Evolutionary conservation across 2,329 filamentous ascomycete species (phyloP).

Genomic region (Pseudodiploospora longispora): DNA sequence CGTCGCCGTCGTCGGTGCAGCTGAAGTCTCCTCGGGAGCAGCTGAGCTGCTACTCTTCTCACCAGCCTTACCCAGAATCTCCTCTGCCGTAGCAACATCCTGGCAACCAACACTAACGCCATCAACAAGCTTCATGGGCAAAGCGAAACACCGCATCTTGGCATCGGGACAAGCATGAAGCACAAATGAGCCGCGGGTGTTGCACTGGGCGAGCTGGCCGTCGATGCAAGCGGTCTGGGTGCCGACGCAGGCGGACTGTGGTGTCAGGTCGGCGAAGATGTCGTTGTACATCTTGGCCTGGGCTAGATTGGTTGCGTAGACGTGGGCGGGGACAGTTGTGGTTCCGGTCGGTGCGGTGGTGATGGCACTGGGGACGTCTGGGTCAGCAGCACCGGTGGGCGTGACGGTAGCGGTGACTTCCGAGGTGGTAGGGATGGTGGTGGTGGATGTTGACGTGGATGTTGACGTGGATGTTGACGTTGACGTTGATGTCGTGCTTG

Average conservation of each 20-base stretch:
- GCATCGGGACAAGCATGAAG: constrained; percentile 27
- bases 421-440: constrained; percentile 4
- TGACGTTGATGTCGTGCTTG: not conserved
- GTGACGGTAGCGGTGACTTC: constrained; percentile 14
- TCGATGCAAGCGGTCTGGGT: constrained; percentile 46
- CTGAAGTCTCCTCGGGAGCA: constrained; percentile 5
- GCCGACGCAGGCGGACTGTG: constrained; percentile 36
- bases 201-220: constrained; percentile 41
- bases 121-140: constrained; percentile 41
- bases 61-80: constrained; percentile 29
- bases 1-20: constrained; percentile 11
- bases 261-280: constrained; percentile 35
- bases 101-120: constrained; percentile 44
- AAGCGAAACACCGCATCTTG: constrained; percentile 39
- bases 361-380: constrained; percentile 34
- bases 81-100: constrained; percentile 29
- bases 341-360: constrained; percentile 27
- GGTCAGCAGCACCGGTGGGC: constrained; percentile 29
- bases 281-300: constrained; percentile 38
- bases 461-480: not conserved
- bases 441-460: constrained; percentile 9
- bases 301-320: constrained; percentile 37
- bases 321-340: constrained; percentile 31
- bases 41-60: constrained; percentile 6
- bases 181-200: constrained; percentile 30